Evolutionary conservation across 306 rosid species (phyloP), one percentile per base, ranked within the genome.

Genomic region (Astragalus membranaceus): DNA sequence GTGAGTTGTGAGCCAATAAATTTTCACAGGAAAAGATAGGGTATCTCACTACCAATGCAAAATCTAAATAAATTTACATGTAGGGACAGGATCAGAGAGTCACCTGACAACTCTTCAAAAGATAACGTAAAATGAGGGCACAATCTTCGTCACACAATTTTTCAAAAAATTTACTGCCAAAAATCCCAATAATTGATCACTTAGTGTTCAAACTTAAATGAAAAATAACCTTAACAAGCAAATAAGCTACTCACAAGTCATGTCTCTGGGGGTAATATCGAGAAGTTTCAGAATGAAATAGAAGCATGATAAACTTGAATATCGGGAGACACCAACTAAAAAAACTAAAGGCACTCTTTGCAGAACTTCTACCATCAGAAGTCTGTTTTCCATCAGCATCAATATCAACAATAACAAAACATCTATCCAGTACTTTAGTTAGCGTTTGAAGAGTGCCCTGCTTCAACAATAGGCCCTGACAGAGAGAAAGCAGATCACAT

Each of bases 21-120:
- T 33, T 20, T 66, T 41, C 16, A 41, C 46, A 64, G 39, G 37
- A 58, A 36, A 58, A 76, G 33, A 67, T 58, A 70, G 60, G 44
- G 23, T 65, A 64, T 9, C 55, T 79, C 64, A 37, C 43, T 49
- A 56, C 64, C 69, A 70, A n/a, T 13, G 73, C 12, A 49, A 74
- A 36, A 39, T 76, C 62, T 48, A 52, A 59, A 62, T 41, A 66
- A 63, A 75, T 75, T 37, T 39, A 62, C 10, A 62, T 50, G 42
- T 67, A 66, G 16, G 42, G 26, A 77, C 47, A 79, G 74, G 70
- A 75, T 65, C 73, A 69, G 69, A 48, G 64, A 81, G 60, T 74
- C 80, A 94, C 99, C 99, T 87, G 91, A 75, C 86, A 87, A 76
- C 86, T 77, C 78, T 75, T 79, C 58, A 94, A 87, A 82, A 94